Evolutionary conservation across 768 basidiomycete species (phyloP).

Genomic region (Daedaleopsis sinensis): DNA sequence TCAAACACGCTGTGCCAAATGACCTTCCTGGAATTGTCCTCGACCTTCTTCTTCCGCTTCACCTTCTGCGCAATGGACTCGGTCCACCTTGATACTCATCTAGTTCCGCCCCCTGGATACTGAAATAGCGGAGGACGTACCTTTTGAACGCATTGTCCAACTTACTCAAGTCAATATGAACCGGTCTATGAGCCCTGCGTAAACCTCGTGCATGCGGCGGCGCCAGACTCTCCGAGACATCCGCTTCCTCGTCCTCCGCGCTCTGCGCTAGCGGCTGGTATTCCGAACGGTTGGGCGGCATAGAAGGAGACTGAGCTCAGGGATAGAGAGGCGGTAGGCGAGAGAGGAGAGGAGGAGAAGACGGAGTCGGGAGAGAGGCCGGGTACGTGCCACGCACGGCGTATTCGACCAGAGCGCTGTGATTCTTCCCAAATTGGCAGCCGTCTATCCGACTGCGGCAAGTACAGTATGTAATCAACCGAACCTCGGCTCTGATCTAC

Average conservation of each 20-base stretch:
- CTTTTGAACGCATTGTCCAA: constrained; percentile 85
- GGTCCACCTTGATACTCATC: constrained; percentile 64
- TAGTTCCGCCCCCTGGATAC: neutral
- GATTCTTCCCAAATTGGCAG: constrained; percentile 9
- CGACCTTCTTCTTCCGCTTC: constrained; percentile 74
- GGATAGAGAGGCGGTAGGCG: neutral
- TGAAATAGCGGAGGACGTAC: constrained; percentile 35
- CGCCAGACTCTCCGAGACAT: constrained; percentile 36
- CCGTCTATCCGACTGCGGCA: constrained; percentile 11
- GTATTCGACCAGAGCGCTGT: constrained; percentile 5
- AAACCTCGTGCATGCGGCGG: constrained; percentile 32
- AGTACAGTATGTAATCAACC: no score
- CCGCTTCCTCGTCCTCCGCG: constrained; percentile 43
- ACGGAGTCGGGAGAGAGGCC: neutral
- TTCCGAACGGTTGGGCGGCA: constrained; percentile 50
- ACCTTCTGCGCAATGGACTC: constrained; percentile 86
- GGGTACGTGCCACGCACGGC: constrained; percentile 15
- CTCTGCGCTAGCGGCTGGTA: constrained; percentile 51
- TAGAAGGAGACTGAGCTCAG: constrained; percentile 16
- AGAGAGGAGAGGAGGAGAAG: neutral
- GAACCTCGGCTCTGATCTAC: no score
- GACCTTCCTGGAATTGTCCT: constrained; percentile 64
- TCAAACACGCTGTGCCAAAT: constrained; percentile 86
- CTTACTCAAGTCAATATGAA: constrained; percentile 78
- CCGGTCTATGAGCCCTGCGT: constrained; percentile 47